Conservation (phyloP, 1,284 basidiomycete species). For the Fomitopsis pinicola region DNA sequence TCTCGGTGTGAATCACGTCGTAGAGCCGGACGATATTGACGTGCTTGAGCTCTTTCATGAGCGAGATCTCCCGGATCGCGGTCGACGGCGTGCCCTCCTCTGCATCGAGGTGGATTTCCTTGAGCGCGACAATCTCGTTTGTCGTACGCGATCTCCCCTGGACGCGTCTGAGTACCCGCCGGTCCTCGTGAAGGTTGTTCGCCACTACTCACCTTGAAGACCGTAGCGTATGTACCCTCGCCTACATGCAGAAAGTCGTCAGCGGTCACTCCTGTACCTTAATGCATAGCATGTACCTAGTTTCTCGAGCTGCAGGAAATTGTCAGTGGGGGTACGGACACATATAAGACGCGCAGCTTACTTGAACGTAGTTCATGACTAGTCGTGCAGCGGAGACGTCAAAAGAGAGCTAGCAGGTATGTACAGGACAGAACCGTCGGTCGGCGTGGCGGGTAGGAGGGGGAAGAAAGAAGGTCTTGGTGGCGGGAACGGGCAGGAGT, state of each 20-base stretch:
- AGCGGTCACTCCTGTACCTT: neutral
- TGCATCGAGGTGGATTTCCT: constrained; percentile 94
- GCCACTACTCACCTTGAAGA: constrained; percentile 69
- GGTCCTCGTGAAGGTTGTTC: neutral
- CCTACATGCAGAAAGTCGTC: constrained; percentile 36
- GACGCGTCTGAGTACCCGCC: constrained; percentile 1
- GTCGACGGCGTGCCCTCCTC: constrained; percentile 95
- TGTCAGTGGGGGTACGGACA: constrained; percentile 2
- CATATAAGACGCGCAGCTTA: constrained; percentile 22
- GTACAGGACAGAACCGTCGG: neutral
- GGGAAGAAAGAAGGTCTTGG: neutral
- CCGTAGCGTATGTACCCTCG: constrained; percentile 86
- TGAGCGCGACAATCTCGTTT: constrained; percentile 87
- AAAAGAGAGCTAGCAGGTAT: neutral
- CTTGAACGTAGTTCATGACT: constrained; percentile 68
- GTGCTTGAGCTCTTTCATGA: constrained; percentile 97
- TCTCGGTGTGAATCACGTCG: constrained; percentile 98
- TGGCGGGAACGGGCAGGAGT: neutral
- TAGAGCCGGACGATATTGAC: constrained; percentile 94
- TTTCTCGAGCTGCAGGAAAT: constrained; percentile 70
- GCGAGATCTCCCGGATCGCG: constrained; percentile 91
- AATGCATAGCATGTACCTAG: constrained; percentile 44
- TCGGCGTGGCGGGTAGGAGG: neutral
- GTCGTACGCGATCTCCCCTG: constrained; percentile 83
- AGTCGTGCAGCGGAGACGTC: neutral